Evolutionary conservation across 768 basidiomycete genomes (phyloP), one percentile per base, ranked within the genome.

Genomic region (Suillus ampliporus): DNA sequence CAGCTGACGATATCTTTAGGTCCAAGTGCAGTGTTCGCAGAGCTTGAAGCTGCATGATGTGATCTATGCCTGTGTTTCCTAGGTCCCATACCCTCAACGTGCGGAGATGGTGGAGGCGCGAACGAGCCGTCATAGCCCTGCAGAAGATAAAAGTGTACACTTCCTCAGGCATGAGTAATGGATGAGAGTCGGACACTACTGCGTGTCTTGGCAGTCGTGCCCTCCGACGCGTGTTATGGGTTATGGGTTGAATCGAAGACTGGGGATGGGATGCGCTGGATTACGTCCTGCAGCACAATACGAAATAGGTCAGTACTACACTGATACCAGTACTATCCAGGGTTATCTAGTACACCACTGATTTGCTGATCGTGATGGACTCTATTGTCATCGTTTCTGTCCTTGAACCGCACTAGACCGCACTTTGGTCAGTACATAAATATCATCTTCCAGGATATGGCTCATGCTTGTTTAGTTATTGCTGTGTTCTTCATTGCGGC

Each of bases 91-190:
- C 10, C 11, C 11, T 5, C 31, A 51, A 11, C 2, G 19, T n/a
- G 11, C n/a, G 51, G 5, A 52, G 51, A 52, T 52, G 19, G 11
- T 6, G 19, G 11, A 52, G 51, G 62, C 9, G 66, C 15, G 69
- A 84, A 87, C 1, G 84, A 84, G 0, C 86, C 86, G 59, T 86
- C 82, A 31, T 77, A 77, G 3, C 64, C 51, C 73, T 85, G 83
- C 23, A 81, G 61, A 65, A 63, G 15, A 83, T 70, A 41, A 86
- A 70, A 4, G 75, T 61, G 19, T 80, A 64, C 5, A 83, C 77
- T 31, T 73, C 68, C 5, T 38, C 57, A 4, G 67, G 21, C 13
- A 79, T 46, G 1, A 67, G 66, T 13, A 6, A 3, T 31, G 46
- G 53, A 69, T 14, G 9, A 43, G 11, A 6, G 31, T 3, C 6